These are phyloP conservation scores for Scorias spongiosa DNA, from an alignment of 2,329 filamentous ascomycete genomes.

Conservation along the genomic window DNA sequence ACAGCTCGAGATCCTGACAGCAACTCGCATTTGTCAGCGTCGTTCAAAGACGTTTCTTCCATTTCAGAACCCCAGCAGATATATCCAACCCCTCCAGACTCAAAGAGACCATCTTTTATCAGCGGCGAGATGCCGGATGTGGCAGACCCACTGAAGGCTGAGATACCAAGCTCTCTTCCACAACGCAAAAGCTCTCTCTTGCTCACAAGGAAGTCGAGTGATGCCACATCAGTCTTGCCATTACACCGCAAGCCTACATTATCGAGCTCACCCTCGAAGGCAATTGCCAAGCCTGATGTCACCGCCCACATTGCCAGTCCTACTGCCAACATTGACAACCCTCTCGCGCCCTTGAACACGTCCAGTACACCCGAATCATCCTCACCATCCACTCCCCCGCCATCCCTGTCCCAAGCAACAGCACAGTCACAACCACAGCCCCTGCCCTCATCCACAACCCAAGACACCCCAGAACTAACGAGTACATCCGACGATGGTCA, in stretches of 20 bases:
- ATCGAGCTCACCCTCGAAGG: constrained; percentile 44
- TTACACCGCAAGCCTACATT: constrained; percentile 22
- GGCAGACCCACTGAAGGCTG: not conserved
- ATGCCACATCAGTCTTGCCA: constrained; percentile 8
- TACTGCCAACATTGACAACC: constrained; percentile 25
- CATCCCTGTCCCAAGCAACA: too few species aligned
- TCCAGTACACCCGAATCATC: too few species aligned
- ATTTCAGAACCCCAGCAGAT: not conserved
- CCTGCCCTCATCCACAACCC: too few species aligned
- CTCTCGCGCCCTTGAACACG: too few species aligned
- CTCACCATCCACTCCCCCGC: too few species aligned
- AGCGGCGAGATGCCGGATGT: not conserved
- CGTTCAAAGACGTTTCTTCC: not conserved
- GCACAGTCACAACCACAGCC: too few species aligned
- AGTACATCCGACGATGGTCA: constrained; percentile 55
- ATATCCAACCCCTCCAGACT: not conserved
- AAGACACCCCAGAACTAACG: constrained; percentile 52
- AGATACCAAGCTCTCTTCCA: constrained; percentile 1
- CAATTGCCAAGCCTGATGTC: constrained; percentile 48
- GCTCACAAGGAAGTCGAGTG: constrained; percentile 5
- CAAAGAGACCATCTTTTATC: not conserved
- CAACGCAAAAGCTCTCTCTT: constrained; percentile 2
- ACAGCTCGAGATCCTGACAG: too few species aligned
- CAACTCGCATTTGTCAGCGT: too few species aligned
- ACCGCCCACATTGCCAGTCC: constrained; percentile 59